Conservation (phyloP, 768 basidiomycete species). For the Calocera viscosa region DNA sequence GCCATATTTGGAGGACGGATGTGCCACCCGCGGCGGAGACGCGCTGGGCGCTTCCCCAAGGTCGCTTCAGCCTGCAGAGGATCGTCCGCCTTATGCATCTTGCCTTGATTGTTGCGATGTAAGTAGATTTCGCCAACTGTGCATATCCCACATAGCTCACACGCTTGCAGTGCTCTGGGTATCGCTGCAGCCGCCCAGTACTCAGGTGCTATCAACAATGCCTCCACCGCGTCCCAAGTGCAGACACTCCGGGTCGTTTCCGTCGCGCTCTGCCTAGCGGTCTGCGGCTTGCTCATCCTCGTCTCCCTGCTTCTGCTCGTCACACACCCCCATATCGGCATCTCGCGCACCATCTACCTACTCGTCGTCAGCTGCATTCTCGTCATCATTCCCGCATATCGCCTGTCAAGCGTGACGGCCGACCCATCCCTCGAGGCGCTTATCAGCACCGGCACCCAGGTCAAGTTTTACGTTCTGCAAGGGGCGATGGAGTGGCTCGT, state of each 20-base stretch:
- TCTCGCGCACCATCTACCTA: not conserved
- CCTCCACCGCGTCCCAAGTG: slow-evolving; percentile 2
- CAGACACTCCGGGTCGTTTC: not conserved
- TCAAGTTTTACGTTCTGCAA: slow-evolving; percentile 3
- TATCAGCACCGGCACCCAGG: not conserved
- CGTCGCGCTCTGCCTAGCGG: slow-evolving; percentile 1
- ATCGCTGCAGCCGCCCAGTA: slow-evolving; percentile 1
- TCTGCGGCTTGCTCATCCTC: not conserved
- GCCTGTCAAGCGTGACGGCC: not conserved
- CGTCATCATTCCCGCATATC: not conserved
- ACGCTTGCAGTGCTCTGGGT: not conserved
- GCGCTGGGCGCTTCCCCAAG: not conserved
- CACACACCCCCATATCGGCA: not conserved
- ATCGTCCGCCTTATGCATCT: not conserved
- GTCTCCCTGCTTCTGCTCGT: not conserved
- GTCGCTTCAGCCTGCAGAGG: not conserved
- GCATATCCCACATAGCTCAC: not conserved
- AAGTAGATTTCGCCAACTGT: not conserved
- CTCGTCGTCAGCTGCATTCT: not conserved
- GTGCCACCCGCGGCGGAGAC: not conserved
- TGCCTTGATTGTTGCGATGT: not conserved
- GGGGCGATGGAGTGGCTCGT: slow-evolving; percentile 4
- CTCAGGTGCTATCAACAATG: not conserved
- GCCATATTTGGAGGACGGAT: slow-evolving; percentile 3
- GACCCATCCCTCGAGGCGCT: not conserved